Conservation (phyloP, 163 green algal species). For the Chlamydomonas reinhardtii region DNA sequence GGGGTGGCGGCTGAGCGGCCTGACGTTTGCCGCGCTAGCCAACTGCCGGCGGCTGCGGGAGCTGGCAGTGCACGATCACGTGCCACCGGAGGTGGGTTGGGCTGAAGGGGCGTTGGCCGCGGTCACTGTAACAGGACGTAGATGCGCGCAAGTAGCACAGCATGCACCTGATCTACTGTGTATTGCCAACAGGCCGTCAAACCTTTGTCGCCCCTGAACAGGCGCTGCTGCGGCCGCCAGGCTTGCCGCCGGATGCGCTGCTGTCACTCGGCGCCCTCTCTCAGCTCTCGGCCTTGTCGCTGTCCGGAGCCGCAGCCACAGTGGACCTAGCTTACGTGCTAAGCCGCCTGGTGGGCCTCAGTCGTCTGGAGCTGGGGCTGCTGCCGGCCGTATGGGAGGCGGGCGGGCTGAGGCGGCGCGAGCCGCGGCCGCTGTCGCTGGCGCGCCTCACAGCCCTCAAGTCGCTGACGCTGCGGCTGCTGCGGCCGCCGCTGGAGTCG, state of each 20-base stretch:
- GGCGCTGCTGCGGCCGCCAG: not conserved
- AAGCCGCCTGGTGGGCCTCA: not conserved
- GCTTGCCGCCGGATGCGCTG: conserved; percentile 1
- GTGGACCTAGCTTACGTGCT: conserved; percentile 24
- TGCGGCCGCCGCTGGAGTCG: not conserved
- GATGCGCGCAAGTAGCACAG: no score
- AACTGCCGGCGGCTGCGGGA: not conserved
- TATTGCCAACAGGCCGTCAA: no score
- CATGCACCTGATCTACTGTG: no score
- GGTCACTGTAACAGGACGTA: no score
- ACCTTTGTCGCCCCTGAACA: not conserved
- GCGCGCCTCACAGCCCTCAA: not conserved
- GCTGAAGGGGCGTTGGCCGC: not conserved
- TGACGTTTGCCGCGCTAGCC: not conserved
- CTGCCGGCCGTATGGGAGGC: conserved; percentile 1
- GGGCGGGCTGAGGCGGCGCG: not conserved
- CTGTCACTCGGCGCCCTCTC: not conserved
- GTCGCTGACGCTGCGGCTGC: not conserved
- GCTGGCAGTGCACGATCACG: not conserved
- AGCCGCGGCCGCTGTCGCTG: not conserved
- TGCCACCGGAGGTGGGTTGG: not conserved
- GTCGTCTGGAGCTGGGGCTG: not conserved
- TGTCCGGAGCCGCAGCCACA: not conserved
- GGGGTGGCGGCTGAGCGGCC: not conserved
- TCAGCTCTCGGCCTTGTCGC: not conserved